These are phyloP conservation scores for Chytriomyces sp. DNA, from an alignment of 192 early-diverging fungal species.

Conservation along the genomic window DNA sequence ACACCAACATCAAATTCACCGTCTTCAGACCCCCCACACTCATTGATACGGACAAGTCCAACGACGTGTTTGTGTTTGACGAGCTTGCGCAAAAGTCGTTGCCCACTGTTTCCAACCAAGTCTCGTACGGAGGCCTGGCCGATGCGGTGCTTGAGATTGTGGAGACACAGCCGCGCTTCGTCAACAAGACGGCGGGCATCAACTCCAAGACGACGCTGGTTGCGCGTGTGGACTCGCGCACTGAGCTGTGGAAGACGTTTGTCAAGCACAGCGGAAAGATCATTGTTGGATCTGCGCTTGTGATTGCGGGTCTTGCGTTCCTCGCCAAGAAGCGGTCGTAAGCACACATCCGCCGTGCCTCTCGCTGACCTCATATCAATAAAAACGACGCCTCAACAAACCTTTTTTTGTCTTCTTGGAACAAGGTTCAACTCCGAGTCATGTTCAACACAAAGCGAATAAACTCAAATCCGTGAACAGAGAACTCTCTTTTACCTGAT, in stretches of 20 bases:
- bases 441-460: too few species aligned
- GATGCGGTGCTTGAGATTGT: slow-evolving; percentile 35
- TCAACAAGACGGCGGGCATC: slow-evolving; percentile 28
- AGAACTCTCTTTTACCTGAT: too few species aligned
- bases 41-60: slow-evolving; percentile 28
- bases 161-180: slow-evolving; percentile 27
- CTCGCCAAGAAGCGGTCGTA: not conserved
- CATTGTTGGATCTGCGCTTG: slow-evolving; percentile 2
- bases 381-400: too few species aligned
- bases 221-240: not conserved
- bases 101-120: slow-evolving; percentile 20
- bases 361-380: too few species aligned
- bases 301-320: slow-evolving; percentile 12
- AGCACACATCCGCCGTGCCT: not conserved
- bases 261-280: slow-evolving; percentile 3
- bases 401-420: too few species aligned
- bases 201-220: slow-evolving; percentile 21
- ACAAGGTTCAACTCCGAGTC: too few species aligned
- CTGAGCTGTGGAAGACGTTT: not conserved
- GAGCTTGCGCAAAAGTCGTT: slow-evolving; percentile 25
- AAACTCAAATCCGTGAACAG: too few species aligned
- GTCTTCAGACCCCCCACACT: slow-evolving; percentile 32
- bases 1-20: slow-evolving; percentile 24
- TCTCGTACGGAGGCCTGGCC: slow-evolving; percentile 26
- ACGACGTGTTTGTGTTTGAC: slow-evolving; percentile 35